Evolutionary conservation across 139 green algal genomes (phyloP).

Genomic region (Spirogloea muscicola): DNA sequence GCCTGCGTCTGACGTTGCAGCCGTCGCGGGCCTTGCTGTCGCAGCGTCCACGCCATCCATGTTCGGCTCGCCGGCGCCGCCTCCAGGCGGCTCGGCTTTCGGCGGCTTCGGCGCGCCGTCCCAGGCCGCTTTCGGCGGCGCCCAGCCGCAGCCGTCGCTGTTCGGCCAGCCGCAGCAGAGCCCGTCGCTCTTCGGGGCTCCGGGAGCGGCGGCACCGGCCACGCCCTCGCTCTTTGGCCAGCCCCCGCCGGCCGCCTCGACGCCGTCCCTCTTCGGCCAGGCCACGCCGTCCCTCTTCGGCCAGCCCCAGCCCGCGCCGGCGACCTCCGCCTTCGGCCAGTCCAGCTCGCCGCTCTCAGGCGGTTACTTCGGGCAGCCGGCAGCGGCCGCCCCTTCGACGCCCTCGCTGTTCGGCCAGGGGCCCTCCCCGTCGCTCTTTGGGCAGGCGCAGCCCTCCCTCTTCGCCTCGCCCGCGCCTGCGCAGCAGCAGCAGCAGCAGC

Average conservation of each 20-base stretch:
- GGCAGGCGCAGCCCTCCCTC: background rate
- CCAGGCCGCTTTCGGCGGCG: too few relatives aligned
- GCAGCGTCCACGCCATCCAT: too few relatives aligned
- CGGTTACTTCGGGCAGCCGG: background rate
- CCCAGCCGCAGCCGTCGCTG: conserved; percentile 8
- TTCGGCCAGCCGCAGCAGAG: conserved; percentile 5
- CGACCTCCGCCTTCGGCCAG: background rate
- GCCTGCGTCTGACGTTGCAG: too few relatives aligned
- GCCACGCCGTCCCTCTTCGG: conserved; percentile 1
- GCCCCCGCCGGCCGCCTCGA: background rate
- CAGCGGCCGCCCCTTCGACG: background rate
- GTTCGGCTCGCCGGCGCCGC: too few relatives aligned
- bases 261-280: conserved; percentile 2
- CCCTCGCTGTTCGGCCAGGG: conserved; percentile 17
- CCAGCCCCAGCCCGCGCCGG: conserved; percentile 1
- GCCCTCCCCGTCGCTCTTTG: background rate
- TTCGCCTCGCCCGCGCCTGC: background rate
- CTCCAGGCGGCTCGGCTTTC: too few relatives aligned
- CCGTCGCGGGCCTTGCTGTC: too few relatives aligned
- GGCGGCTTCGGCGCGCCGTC: too few relatives aligned
- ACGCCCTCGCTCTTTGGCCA: background rate
- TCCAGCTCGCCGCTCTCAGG: background rate
- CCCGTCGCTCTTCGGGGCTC: conserved; percentile 1
- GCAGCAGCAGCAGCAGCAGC: conserved; percentile 6
- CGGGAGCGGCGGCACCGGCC: background rate